These are phyloP conservation scores for Phanerochaete carnosa DNA, from an alignment of 768 basidiomycete species.

Conservation along the genomic window DNA sequence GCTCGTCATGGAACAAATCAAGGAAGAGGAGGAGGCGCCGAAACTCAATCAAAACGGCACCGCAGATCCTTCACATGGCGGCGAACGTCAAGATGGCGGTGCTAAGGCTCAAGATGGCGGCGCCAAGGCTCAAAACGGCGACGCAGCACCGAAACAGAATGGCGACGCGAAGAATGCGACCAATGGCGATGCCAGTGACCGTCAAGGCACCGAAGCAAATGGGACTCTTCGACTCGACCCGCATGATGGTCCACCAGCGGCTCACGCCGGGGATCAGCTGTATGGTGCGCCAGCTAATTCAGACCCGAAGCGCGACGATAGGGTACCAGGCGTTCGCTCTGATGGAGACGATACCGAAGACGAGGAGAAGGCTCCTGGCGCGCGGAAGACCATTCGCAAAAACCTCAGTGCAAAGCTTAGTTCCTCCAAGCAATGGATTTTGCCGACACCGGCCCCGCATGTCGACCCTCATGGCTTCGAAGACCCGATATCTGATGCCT, in stretches of 20 bases:
- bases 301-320: conserved; percentile 38
- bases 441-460: conserved; percentile 65
- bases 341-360: conserved; percentile 46
- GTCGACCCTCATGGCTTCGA: conserved; percentile 79
- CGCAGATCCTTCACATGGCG: not conserved
- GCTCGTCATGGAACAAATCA: conserved; percentile 42
- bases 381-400: conserved; percentile 50
- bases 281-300: conserved; percentile 58
- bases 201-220: not conserved
- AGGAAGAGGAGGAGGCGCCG: not conserved
- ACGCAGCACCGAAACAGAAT: not conserved
- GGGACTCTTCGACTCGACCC: not conserved
- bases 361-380: conserved; percentile 47
- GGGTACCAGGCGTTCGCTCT: conserved; percentile 44
- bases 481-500: conserved; percentile 82
- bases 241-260: conserved; percentile 19
- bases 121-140: not conserved
- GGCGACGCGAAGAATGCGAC: not conserved
- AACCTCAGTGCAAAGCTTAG: conserved; percentile 50
- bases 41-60: not conserved
- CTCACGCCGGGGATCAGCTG: conserved; percentile 40
- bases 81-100: not conserved
- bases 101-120: not conserved
- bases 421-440: conserved; percentile 49
- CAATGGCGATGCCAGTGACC: conserved; percentile 7